Base-by-base conservation (phyloP, 305 asterid species). In the Fraxinus albicans region DNA sequence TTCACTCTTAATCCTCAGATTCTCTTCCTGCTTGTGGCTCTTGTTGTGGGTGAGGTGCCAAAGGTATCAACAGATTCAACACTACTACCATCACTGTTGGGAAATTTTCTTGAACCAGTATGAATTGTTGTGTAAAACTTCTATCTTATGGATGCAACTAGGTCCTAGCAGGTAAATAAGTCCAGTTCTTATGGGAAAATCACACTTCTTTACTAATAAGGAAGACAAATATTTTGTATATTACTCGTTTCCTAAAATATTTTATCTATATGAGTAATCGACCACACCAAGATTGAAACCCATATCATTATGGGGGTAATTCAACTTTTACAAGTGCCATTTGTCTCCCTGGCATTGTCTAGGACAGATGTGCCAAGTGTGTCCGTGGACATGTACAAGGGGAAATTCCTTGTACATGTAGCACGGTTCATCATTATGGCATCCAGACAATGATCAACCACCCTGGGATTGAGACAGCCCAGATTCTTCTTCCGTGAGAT, bases 1-100 rank as follows among this genome's bases (percentile, higher is more conserved):
- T 79, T 76, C 47, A 19, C 70, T 60, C 40, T 73, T 13, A 17
- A 81, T 34, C 36, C 75, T 80, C 89, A 96, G 99, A 90, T 73
- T 87, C 98, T 76, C 95, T 92, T 85, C 98, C 99, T 78, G 99
- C 99, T 0, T 94, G 98, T 86, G 98, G 99, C 84, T 96, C 99
- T 47, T 96, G 99, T 87, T 96, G 99, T 55, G 98, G 98, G 63
- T 58, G 27, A 58, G 27, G 8, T 58, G 69, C 69, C 27, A 7
- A 58, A 58, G 69, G 10, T 58, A 19, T n/a, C 29, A n/a, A n/a
- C n/a, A n/a, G n/a, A n/a, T n/a, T n/a, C n/a, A n/a, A 9, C 25
- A 19, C 25, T 58, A 58, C 10, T 58, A 10, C 60, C 69, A 19
- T 58, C 12, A 1, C 9, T 58, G 69, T 58, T 58, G 25, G 12